Evolutionary conservation across 2,329 filamentous ascomycete genomes (phyloP).

Genomic region (Claviceps pusilla): DNA sequence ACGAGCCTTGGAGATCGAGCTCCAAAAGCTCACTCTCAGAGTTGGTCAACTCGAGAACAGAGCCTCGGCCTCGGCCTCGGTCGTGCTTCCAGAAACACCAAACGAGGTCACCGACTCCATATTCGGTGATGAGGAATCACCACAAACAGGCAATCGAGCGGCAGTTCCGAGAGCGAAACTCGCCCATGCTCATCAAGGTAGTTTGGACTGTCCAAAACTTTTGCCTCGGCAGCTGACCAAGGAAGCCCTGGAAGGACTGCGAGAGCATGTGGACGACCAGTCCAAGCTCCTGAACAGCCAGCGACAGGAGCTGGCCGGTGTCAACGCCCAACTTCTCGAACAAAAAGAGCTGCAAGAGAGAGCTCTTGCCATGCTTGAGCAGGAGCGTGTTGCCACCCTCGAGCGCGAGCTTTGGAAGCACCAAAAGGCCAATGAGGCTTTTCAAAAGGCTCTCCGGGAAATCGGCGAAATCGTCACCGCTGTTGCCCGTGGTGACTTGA

Average conservation of each 20-base stretch:
- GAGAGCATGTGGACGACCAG: slow-evolving; percentile 85
- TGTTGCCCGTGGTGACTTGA: slow-evolving; percentile 85
- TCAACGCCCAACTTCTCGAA: slow-evolving; percentile 71
- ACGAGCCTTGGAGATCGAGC: slow-evolving; percentile 63
- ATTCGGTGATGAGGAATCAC: slow-evolving; percentile 39
- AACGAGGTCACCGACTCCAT: slow-evolving; percentile 57
- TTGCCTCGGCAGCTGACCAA: slow-evolving; percentile 47
- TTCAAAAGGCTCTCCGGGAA: slow-evolving; percentile 90
- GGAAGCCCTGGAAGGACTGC: slow-evolving; percentile 70
- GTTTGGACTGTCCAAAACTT: slow-evolving; percentile 22
- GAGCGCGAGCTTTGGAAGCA: slow-evolving; percentile 94
- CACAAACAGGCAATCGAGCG: slow-evolving; percentile 25
- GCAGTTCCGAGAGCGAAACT: slow-evolving; percentile 28
- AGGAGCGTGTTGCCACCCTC: slow-evolving; percentile 72
- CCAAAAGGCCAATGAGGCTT: slow-evolving; percentile 94
- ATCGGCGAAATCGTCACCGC: slow-evolving; percentile 96
- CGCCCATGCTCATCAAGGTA: slow-evolving; percentile 26
- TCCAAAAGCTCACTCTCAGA: slow-evolving; percentile 61
- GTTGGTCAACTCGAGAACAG: slow-evolving; percentile 73
- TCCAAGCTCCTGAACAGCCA: slow-evolving; percentile 82
- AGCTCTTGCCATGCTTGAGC: slow-evolving; percentile 68
- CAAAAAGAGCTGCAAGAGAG: slow-evolving; percentile 75
- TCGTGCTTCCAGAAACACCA: slow-evolving; percentile 63
- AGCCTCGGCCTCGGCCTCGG: slow-evolving; percentile 44
- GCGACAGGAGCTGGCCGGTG: slow-evolving; percentile 68